These are phyloP conservation scores for Fusarium sp. DNA, from an alignment of 2,329 filamentous ascomycete species.

Conservation along the genomic window DNA sequence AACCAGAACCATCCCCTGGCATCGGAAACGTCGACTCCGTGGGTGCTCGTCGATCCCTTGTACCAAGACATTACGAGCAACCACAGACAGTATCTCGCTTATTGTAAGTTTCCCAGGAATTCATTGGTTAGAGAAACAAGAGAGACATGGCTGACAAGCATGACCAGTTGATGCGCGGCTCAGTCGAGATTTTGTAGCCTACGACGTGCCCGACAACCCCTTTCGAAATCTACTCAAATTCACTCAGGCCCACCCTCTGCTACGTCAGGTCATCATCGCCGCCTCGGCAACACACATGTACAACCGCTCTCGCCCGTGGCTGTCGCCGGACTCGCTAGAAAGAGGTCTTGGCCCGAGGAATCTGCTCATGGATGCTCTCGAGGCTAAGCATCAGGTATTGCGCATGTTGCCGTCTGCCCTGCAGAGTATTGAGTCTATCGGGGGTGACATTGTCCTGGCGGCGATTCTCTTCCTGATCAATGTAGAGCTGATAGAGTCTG, in stretches of 20 bases:
- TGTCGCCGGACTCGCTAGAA: constrained; percentile 40
- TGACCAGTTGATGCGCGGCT: constrained; percentile 56
- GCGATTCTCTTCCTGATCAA: constrained; percentile 60
- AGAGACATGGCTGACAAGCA: constrained; percentile 32
- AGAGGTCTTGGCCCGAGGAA: constrained; percentile 37
- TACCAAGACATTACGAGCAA: constrained; percentile 63
- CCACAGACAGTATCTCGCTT: constrained; percentile 52
- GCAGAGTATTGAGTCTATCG: constrained; percentile 47
- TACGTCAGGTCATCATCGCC: constrained; percentile 58
- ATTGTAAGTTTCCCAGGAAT: constrained; percentile 46
- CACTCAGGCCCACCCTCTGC: constrained; percentile 50
- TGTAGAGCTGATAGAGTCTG: constrained; percentile 59
- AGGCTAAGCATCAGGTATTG: constrained; percentile 56
- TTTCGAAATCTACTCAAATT: constrained; percentile 56
- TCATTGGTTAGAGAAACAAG: constrained; percentile 1
- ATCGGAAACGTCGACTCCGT: constrained; percentile 43
- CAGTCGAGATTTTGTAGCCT: constrained; percentile 61
- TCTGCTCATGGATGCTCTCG: constrained; percentile 54
- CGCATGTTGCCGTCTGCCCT: constrained; percentile 52
- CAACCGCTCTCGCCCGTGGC: constrained; percentile 49
- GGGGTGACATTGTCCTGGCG: constrained; percentile 53
- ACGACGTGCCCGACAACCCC: constrained; percentile 56
- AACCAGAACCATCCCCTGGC: constrained; percentile 28
- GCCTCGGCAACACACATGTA: constrained; percentile 59
- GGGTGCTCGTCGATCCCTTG: constrained; percentile 53